These are phyloP conservation scores for Corymbia calophylla DNA, from an alignment of 441 rosid genomes.

Conservation along the genomic window DNA sequence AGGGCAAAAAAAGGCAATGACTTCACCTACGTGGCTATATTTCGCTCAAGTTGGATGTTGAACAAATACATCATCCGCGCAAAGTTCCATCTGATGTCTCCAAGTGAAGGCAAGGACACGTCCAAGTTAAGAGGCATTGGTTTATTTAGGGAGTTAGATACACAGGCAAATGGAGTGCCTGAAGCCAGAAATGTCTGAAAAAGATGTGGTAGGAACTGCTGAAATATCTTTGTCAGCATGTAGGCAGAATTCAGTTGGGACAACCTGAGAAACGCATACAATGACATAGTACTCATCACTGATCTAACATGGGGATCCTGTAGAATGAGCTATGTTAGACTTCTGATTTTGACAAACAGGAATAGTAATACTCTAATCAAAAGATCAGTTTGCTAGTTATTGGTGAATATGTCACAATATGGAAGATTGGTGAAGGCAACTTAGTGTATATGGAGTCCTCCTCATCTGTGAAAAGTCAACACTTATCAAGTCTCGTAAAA, in stretches of 20 bases:
- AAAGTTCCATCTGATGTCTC: slow-evolving; percentile 67
- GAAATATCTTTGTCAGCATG: slow-evolving; percentile 26
- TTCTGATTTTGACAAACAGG: not conserved
- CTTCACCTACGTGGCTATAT: slow-evolving; percentile 80
- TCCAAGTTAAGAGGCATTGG: slow-evolving; percentile 77
- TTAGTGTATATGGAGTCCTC: not conserved
- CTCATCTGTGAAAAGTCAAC: not conserved
- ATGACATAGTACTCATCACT: slow-evolving; percentile 33
- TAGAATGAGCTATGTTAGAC: slow-evolving; percentile 9
- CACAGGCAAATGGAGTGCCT: slow-evolving; percentile 57
- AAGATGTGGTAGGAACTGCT: slow-evolving; percentile 24
- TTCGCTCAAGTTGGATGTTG: slow-evolving; percentile 87
- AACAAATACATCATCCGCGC: slow-evolving; percentile 71
- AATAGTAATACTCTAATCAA: not conserved
- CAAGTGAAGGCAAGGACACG: slow-evolving; percentile 63
- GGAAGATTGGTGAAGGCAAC: not conserved
- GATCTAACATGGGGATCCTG: slow-evolving; percentile 42
- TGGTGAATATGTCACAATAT: not conserved
- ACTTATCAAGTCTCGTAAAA: not conserved
- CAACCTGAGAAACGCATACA: slow-evolving; percentile 32
- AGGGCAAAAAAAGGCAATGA: not conserved
- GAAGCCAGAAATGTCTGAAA: slow-evolving; percentile 30
- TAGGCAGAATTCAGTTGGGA: slow-evolving; percentile 20
- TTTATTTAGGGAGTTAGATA: slow-evolving; percentile 70
- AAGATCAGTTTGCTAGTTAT: not conserved